These are phyloP conservation scores for Suhomyces bribrorum DNA, from an alignment of 1,139 yeast species.

Conservation along the genomic window DNA sequence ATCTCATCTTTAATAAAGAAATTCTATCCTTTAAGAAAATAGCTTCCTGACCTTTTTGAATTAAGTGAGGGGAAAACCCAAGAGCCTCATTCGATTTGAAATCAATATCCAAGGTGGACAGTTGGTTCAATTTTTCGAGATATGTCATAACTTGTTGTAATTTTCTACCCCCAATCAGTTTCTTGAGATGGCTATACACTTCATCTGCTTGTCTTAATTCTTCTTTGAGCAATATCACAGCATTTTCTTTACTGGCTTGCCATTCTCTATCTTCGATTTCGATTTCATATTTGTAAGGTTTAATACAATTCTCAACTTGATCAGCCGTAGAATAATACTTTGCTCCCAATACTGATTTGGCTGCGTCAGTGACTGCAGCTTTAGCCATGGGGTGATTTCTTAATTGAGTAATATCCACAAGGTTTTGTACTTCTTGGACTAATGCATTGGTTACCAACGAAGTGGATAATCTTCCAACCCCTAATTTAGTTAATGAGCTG, in stretches of 20 bases:
- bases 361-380: conserved; percentile 81
- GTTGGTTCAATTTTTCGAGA: conserved; percentile 51
- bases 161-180: conserved; percentile 79
- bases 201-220: conserved; percentile 82
- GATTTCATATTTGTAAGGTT: conserved; percentile 95
- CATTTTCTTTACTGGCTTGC: conserved; percentile 77
- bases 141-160: conserved; percentile 80
- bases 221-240: conserved; percentile 72
- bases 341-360: conserved; percentile 71
- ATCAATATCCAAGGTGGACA: conserved; percentile 47
- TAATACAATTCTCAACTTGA: conserved; percentile 97
- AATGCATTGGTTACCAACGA: conserved; percentile 79
- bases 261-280: conserved; percentile 96
- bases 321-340: conserved; percentile 92
- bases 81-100: conserved; percentile 59
- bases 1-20: conserved; percentile 70
- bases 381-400: conserved; percentile 83
- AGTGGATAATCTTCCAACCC: conserved; percentile 90
- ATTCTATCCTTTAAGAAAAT: conserved; percentile 76
- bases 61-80: conserved; percentile 71
- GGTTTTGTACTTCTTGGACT: conserved; percentile 71
- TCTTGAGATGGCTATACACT: conserved; percentile 61
- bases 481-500: conserved; percentile 82
- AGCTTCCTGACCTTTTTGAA: conserved; percentile 81
- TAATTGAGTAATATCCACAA: conserved; percentile 73